Conservation (phyloP, 345 rosid genomes). For the Salix koriyanagi region DNA sequence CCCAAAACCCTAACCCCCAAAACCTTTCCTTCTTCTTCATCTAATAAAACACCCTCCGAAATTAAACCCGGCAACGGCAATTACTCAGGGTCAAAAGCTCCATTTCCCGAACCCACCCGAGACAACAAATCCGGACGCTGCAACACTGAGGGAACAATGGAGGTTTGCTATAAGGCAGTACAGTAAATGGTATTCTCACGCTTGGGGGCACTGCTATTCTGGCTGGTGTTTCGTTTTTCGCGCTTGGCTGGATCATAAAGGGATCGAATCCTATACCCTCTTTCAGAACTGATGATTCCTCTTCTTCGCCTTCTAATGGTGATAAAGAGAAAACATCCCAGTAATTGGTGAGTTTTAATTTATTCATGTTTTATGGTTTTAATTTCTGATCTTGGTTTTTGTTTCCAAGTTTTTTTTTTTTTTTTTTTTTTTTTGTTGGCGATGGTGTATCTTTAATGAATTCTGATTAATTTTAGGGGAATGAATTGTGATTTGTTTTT, state of each 20-base stretch:
- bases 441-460: not conserved
- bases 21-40: not conserved
- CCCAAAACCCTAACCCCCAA: not conserved
- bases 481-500: not conserved
- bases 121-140: conserved; percentile 57
- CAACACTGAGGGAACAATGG: conserved; percentile 82
- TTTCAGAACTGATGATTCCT: conserved; percentile 21
- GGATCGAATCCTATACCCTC: conserved; percentile 89
- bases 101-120: conserved; percentile 65
- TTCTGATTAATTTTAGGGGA: not conserved
- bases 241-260: conserved; percentile 81
- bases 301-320: conserved; percentile 3
- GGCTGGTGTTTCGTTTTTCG: conserved; percentile 75
- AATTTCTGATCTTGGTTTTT: not conserved
- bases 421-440: not conserved
- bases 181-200: conserved; percentile 76
- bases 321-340: not conserved
- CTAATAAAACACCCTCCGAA: not conserved
- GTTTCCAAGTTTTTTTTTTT: not conserved
- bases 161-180: conserved; percentile 70
- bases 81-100: conserved; percentile 38
- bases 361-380: not conserved
- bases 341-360: not conserved
- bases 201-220: conserved; percentile 94
- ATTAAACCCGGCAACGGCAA: not conserved